Evolutionary conservation across 169 alveolate species (phyloP).

Genomic region (Ichthyophthirius multifiliis): DNA sequence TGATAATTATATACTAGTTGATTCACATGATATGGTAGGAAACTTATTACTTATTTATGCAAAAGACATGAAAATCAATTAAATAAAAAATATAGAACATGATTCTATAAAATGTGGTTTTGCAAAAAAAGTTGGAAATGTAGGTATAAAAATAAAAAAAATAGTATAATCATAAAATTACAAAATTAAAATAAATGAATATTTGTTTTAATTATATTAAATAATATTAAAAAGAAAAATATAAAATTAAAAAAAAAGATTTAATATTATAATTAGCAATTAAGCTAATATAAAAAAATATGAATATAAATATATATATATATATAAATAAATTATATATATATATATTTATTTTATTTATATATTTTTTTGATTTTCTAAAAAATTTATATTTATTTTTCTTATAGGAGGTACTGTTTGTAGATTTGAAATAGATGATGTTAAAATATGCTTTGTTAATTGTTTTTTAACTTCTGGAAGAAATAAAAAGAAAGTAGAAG

Average conservation of each 20-base stretch:
- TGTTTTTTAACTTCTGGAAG: conserved; percentile 49
- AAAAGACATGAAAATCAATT: not conserved
- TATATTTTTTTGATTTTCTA: not conserved
- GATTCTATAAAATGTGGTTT: not conserved
- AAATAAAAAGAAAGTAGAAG: conserved; percentile 25
- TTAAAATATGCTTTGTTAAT: conserved; percentile 37
- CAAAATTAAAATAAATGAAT: too few relatives aligned
- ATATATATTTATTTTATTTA: too few relatives aligned
- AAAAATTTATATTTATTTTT: not conserved
- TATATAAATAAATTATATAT: too few relatives aligned
- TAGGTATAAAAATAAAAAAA: not conserved
- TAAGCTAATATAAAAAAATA: too few relatives aligned
- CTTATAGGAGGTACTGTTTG: conserved; percentile 57
- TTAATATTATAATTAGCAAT: too few relatives aligned
- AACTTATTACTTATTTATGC: not conserved
- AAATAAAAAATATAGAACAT: not conserved
- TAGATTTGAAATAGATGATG: conserved; percentile 38
- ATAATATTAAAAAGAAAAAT: too few relatives aligned
- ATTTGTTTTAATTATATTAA: too few relatives aligned
- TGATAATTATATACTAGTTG: not conserved
- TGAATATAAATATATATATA: too few relatives aligned
- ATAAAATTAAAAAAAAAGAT: too few relatives aligned
- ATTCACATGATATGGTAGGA: not conserved
- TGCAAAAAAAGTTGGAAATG: conserved; percentile 1
- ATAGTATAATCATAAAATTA: too few relatives aligned